These are phyloP conservation scores for Vitis rotundifolia DNA, from an alignment of 164 flowering plant genomes.

Conservation along the genomic window DNA sequence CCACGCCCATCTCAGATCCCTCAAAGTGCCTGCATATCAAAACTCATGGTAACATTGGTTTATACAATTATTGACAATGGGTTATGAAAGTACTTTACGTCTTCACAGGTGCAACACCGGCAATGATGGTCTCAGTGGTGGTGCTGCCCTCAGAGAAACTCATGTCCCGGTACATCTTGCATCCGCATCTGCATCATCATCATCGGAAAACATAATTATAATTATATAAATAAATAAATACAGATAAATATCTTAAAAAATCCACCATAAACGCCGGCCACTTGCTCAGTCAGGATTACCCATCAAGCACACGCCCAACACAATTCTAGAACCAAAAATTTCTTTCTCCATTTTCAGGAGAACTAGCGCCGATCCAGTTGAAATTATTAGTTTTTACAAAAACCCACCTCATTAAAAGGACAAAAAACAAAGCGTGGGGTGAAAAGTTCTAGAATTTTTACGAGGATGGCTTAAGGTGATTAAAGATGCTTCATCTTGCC, in stretches of 20 bases:
- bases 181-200: conserved; percentile 29
- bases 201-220: background rate
- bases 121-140: conserved; percentile 28
- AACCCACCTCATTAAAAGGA: background rate
- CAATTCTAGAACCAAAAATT: no score
- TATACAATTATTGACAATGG: no score
- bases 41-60: no score
- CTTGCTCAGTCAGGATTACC: no score
- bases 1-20: conserved; percentile 41
- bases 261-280: background rate
- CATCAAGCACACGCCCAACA: background rate
- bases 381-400: background rate
- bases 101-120: conserved; percentile 49
- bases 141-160: conserved; percentile 30
- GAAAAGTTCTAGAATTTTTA: no score
- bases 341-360: background rate
- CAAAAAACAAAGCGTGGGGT: no score
- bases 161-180: conserved; percentile 53
- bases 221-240: background rate
- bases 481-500: no score
- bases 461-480: no score
- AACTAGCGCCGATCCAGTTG: no score
- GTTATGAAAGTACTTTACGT: conserved; percentile 15
- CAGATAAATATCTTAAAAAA: background rate
- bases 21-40: conserved; percentile 31